phyloP scores from a whole-genome alignment of 2,329 filamentous ascomycete species.

The Trichoderma citrinoviride region DNA sequence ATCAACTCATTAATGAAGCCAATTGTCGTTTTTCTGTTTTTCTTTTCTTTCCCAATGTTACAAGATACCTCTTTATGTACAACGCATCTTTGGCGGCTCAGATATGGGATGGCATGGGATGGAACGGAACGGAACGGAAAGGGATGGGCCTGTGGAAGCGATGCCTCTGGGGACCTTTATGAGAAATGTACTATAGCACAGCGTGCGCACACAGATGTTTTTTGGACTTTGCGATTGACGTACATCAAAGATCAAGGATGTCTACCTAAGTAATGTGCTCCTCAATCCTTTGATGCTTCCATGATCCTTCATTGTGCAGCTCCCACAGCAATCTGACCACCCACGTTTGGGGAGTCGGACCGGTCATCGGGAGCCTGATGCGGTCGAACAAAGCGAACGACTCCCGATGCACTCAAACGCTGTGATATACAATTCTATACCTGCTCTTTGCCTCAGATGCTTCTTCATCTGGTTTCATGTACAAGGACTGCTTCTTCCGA shows the following conservation, averaged over 20 bases:
- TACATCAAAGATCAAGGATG: background rate
- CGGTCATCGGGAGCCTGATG: background rate
- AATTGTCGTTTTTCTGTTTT: too few species aligned
- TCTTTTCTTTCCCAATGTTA: background rate
- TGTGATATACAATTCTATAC: background rate
- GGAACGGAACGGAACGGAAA: too few species aligned
- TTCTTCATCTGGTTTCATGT: background rate
- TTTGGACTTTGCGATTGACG: background rate
- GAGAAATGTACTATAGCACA: slow-evolving; percentile 15
- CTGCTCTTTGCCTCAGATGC: background rate
- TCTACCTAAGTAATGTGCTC: background rate
- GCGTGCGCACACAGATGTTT: background rate
- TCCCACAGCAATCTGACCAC: background rate
- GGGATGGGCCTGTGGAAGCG: background rate
- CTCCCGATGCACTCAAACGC: background rate
- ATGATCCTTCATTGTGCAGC: background rate
- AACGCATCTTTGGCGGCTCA: background rate
- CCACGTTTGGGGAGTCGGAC: background rate
- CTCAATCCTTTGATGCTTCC: background rate
- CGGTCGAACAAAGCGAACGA: background rate
- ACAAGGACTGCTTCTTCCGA: background rate
- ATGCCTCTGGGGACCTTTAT: background rate
- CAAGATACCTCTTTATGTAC: slow-evolving; percentile 1
- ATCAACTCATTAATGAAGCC: background rate
- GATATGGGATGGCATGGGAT: background rate